phyloP scores from a whole-genome alignment of 1,139 yeast genomes.

The Yamadazyma diospyri region DNA sequence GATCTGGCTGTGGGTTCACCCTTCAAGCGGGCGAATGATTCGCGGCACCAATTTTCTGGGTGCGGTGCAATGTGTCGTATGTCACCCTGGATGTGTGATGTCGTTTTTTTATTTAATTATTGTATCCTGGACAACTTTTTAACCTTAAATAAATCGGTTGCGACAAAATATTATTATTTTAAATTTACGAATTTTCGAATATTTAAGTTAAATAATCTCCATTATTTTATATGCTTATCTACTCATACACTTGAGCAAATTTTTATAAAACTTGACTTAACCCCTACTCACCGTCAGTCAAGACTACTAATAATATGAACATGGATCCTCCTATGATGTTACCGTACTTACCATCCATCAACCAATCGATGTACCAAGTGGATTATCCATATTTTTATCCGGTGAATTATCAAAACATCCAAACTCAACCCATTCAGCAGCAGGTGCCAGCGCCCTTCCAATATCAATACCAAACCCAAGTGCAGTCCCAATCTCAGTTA shows the following conservation, averaged over 20 bases:
- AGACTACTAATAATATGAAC: conserved; percentile 2
- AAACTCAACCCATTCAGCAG: neutral
- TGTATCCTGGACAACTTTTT: no score
- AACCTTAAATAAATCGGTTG: no score
- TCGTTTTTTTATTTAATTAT: neutral
- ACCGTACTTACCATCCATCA: conserved; percentile 15
- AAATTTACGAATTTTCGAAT: conserved; percentile 2
- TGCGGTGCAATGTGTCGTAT: neutral
- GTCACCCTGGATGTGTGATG: neutral
- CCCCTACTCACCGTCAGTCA: neutral
- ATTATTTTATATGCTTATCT: conserved; percentile 1
- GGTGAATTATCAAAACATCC: conserved; percentile 9
- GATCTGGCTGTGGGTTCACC: no score
- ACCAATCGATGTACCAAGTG: conserved; percentile 8
- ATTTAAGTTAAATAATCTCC: conserved; percentile 1
- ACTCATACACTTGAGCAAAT: no score
- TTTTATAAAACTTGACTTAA: neutral
- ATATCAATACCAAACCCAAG: neutral
- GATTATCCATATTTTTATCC: conserved; percentile 9
- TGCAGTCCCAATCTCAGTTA: neutral
- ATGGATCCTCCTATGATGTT: conserved; percentile 17
- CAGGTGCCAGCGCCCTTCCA: neutral
- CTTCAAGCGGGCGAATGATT: no score
- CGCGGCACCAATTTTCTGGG: no score
- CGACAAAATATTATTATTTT: no score